phyloP scores from a whole-genome alignment of 78 protist genomes.

The Pelomyxa schiedti region DNA sequence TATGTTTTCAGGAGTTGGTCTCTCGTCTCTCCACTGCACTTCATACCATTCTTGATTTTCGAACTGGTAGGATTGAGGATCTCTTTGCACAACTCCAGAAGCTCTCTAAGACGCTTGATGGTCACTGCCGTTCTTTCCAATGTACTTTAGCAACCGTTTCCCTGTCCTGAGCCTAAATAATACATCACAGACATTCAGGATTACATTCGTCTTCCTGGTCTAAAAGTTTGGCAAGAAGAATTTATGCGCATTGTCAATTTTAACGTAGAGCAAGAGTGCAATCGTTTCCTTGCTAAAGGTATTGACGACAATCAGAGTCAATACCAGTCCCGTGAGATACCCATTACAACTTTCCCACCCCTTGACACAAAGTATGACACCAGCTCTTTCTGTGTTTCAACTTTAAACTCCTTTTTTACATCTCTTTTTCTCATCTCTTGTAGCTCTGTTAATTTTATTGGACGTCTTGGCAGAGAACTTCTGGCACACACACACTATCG shows the following conservation, averaged over 20 bases:
- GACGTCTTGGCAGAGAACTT: conserved; percentile 74
- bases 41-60: conserved; percentile 46
- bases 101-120: conserved; percentile 45
- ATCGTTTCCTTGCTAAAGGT: conserved; percentile 69
- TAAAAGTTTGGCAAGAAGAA: conserved; percentile 90
- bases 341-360: conserved; percentile 67
- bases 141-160: conserved; percentile 47
- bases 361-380: neutral
- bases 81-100: conserved; percentile 15
- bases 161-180: neutral
- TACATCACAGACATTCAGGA: conserved; percentile 70
- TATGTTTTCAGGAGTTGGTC: conserved; percentile 87
- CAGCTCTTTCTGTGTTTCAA: too few relatives aligned
- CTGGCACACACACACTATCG: conserved; percentile 53
- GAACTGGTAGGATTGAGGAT: conserved; percentile 16
- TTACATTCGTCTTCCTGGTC: conserved; percentile 80
- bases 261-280: conserved; percentile 90
- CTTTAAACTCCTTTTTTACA: neutral
- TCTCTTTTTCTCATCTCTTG: neutral
- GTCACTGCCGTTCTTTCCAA: conserved; percentile 68
- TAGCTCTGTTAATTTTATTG: conserved; percentile 68
- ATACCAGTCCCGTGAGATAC: conserved; percentile 74
- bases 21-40: conserved; percentile 48
- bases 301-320: conserved; percentile 59
- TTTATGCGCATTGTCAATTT: conserved; percentile 76